Evolutionary conservation across 805 yeast species (phyloP).

Genomic region (Kodamaea nitidulidarum): DNA sequence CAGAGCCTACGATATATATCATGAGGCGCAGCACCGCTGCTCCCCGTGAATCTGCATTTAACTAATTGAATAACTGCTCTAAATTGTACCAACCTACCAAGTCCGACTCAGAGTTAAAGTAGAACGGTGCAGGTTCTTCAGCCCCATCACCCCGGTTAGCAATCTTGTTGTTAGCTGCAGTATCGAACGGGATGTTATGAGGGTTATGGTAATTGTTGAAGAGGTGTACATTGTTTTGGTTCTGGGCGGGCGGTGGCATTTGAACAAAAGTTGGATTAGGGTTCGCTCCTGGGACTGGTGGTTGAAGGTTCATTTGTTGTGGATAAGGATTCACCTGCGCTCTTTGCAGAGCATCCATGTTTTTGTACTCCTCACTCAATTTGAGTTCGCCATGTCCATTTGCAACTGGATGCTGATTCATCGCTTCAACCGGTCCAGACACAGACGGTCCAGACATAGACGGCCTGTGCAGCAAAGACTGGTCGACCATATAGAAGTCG

Average conservation of each 20-base stretch:
- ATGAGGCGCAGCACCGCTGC: too few species aligned
- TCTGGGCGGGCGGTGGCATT: background rate
- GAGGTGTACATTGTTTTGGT: background rate
- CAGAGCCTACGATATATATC: too few species aligned
- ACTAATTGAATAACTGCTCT: slow-evolving; percentile 7
- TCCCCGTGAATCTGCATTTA: background rate
- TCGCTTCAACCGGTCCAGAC: background rate
- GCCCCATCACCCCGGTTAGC: background rate
- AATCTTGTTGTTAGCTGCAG: background rate
- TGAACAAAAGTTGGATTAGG: background rate
- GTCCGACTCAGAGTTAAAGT: slow-evolving; percentile 6
- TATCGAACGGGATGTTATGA: slow-evolving; percentile 1
- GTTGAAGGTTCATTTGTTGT: background rate
- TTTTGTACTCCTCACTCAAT: background rate
- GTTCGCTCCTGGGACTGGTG: too few species aligned
- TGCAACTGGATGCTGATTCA: background rate
- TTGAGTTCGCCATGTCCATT: background rate
- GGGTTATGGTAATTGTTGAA: background rate
- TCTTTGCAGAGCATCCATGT: background rate
- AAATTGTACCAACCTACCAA: slow-evolving; percentile 9
- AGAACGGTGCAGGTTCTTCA: background rate
- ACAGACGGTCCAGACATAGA: background rate
- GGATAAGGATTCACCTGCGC: background rate
- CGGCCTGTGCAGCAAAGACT: background rate
- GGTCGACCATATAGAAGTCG: slow-evolving; percentile 5